These are phyloP conservation scores for Yamadazyma diospyri DNA, from an alignment of 1,139 yeast genomes.

Conservation along the genomic window DNA sequence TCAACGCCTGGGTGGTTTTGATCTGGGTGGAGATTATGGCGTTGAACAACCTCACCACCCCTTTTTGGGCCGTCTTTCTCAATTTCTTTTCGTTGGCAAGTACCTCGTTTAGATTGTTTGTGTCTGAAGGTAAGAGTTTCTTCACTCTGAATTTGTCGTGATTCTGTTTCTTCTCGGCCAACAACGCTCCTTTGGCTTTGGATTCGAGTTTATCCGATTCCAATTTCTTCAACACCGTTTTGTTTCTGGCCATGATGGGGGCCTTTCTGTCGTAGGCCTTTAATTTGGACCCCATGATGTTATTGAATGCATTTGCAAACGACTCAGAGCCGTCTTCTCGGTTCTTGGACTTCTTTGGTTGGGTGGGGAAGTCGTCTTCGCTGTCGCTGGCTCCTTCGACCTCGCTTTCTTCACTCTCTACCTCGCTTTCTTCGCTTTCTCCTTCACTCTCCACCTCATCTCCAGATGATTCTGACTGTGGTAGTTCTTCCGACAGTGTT, in stretches of 20 bases:
- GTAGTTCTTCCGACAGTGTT: too few relatives aligned
- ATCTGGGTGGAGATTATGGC: slow-evolving; percentile 86
- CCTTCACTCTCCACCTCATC: slow-evolving; percentile 7
- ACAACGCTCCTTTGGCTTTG: slow-evolving; percentile 71
- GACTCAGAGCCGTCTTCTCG: slow-evolving; percentile 66
- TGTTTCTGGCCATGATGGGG: slow-evolving; percentile 83
- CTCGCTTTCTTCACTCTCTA: slow-evolving; percentile 23
- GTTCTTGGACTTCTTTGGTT: slow-evolving; percentile 49
- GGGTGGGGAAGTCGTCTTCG: slow-evolving; percentile 41
- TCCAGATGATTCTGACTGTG: too few relatives aligned
- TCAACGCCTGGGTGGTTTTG: slow-evolving; percentile 44
- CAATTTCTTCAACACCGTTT: slow-evolving; percentile 63
- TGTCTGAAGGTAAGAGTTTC: slow-evolving; percentile 64
- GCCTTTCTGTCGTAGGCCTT: slow-evolving; percentile 86
- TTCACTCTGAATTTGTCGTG: slow-evolving; percentile 67
- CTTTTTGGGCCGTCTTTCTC: slow-evolving; percentile 86
- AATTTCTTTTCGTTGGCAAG: slow-evolving; percentile 69
- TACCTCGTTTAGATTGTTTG: slow-evolving; percentile 49
- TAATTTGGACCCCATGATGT: slow-evolving; percentile 78
- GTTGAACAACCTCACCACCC: slow-evolving; percentile 88
- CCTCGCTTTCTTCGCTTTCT: slow-evolving; percentile 16
- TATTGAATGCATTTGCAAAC: slow-evolving; percentile 79
- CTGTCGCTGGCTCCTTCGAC: slow-evolving; percentile 25
- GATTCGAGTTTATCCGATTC: slow-evolving; percentile 81
- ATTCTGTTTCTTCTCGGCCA: slow-evolving; percentile 66